A percentile compares a stretch with the other conserved stretches of the same genome.
phyloP scores from a whole-genome alignment of 179 eudicot species.

The Patellifolia procumbens region DNA sequence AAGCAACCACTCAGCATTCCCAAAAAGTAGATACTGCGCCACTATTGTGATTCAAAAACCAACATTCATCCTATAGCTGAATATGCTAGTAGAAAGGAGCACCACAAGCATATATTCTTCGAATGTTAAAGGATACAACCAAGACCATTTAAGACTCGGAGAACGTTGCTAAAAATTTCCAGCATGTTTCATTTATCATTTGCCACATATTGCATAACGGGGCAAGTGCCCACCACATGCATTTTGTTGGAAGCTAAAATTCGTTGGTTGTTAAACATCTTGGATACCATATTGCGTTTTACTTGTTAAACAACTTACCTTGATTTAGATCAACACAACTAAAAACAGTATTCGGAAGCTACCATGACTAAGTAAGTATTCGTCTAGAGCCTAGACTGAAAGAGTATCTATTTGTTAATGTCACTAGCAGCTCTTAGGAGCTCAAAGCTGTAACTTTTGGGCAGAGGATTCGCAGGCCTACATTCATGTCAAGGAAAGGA shows the following conservation, averaged over 20 bases:
- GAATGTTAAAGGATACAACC: constrained; percentile 3
- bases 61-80: not conserved
- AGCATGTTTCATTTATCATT: not conserved
- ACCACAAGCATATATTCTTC: not conserved
- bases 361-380: not conserved
- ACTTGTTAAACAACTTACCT: not conserved
- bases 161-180: not conserved
- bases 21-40: not conserved
- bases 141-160: not conserved
- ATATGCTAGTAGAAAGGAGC: not conserved
- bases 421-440: not conserved
- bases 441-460: not conserved
- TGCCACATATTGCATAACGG: not conserved
- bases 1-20: not conserved
- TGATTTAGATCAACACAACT: too few species aligned
- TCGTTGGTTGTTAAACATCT: not conserved
- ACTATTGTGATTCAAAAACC: not conserved
- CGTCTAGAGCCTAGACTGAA: not conserved
- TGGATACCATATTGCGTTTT: not conserved
- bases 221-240: not conserved
- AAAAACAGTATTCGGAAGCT: not conserved
- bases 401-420: not conserved
- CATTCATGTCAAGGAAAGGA: not conserved
- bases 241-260: not conserved
- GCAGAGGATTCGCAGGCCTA: not conserved